A percentile compares a stretch with the other conserved stretches of the same genome.
Evolutionary conservation across 2,329 filamentous ascomycete genomes (phyloP).

Genomic region (Cladophialophora immunda): DNA sequence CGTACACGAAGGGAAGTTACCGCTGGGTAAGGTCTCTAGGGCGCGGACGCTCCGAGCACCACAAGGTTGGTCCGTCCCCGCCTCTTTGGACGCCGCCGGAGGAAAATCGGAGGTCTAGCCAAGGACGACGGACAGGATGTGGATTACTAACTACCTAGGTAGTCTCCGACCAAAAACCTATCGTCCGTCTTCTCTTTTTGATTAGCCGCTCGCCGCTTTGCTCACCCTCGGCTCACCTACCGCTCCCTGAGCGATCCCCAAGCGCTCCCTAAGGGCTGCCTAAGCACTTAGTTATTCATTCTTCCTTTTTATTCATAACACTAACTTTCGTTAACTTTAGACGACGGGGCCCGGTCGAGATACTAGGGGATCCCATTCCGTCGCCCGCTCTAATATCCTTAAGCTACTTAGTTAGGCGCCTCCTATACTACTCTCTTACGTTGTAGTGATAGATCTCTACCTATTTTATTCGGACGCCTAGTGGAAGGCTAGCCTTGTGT

Average conservation of each 20-base stretch:
- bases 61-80: too few species aligned
- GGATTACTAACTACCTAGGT: too few species aligned
- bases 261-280: too few species aligned
- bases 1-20: too few species aligned
- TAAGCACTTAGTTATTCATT: not conserved
- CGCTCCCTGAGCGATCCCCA: too few species aligned
- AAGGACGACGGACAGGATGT: too few species aligned
- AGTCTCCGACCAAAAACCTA: not conserved
- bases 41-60: too few species aligned
- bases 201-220: constrained; percentile 13
- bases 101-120: too few species aligned
- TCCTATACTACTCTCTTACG: not conserved
- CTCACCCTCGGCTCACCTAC: constrained; percentile 21
- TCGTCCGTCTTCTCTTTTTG: not conserved
- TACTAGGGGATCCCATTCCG: constrained; percentile 16
- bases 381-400: constrained; percentile 13
- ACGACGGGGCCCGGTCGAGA: constrained; percentile 12
- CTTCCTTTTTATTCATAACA: constrained; percentile 12
- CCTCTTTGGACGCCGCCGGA: too few species aligned
- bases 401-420: not conserved
- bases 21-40: too few species aligned
- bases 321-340: constrained; percentile 19
- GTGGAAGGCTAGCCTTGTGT: too few species aligned
- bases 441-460: not conserved
- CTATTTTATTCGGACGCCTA: constrained; percentile 28